Conservation (phyloP, 2,329 filamentous ascomycete species). For the Colletotrichum plurivorum region DNA sequence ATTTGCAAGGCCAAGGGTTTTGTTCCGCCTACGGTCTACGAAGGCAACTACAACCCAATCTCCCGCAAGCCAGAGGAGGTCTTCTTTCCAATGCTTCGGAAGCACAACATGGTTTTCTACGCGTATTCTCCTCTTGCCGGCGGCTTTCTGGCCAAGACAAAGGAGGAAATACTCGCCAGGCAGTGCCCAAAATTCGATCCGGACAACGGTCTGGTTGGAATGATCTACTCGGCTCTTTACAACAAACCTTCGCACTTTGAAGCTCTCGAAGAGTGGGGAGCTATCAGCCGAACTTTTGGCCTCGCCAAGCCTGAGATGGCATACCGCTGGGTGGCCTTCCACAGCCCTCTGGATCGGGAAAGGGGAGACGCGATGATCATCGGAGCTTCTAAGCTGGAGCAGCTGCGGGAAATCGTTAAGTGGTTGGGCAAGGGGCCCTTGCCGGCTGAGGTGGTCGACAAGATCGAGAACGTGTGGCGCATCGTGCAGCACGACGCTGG, state of each 20-base stretch:
- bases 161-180: slow-evolving; percentile 39
- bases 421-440: background rate
- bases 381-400: slow-evolving; percentile 50
- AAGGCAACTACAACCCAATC: slow-evolving; percentile 64
- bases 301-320: slow-evolving; percentile 57
- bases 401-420: slow-evolving; percentile 46
- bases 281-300: slow-evolving; percentile 49
- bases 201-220: slow-evolving; percentile 37
- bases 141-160: slow-evolving; percentile 38
- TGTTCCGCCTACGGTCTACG: slow-evolving; percentile 60
- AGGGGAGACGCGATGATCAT: slow-evolving; percentile 55
- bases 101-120: slow-evolving; percentile 58
- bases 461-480: background rate
- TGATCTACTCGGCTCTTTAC: slow-evolving; percentile 47
- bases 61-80: slow-evolving; percentile 57
- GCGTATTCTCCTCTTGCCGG: slow-evolving; percentile 57
- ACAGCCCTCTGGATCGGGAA: slow-evolving; percentile 49
- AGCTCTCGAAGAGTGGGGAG: slow-evolving; percentile 46
- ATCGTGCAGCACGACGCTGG: background rate
- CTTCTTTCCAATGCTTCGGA: slow-evolving; percentile 58
- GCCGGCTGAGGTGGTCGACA: no score
- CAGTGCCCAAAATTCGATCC: slow-evolving; percentile 16
- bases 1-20: slow-evolving; percentile 59
- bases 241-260: slow-evolving; percentile 46
- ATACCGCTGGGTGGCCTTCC: slow-evolving; percentile 56